These are phyloP conservation scores for Fusarium luffae DNA, from an alignment of 2,329 filamentous ascomycete species.

Conservation along the genomic window DNA sequence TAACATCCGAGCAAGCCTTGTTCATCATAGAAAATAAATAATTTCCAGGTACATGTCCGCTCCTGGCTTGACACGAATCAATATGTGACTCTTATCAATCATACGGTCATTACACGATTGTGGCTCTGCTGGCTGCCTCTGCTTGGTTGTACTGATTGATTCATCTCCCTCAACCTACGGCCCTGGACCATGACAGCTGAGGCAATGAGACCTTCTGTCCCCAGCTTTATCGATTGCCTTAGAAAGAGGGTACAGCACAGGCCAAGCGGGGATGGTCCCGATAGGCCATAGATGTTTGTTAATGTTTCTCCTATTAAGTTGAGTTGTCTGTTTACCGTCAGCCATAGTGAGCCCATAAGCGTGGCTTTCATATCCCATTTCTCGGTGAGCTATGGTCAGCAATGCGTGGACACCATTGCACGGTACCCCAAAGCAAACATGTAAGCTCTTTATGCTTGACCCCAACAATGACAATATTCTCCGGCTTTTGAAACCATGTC, in stretches of 20 bases:
- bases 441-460: conserved; percentile 31
- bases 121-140: conserved; percentile 25
- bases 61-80: conserved; percentile 19
- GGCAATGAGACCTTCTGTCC: conserved; percentile 8
- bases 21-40: conserved; percentile 18
- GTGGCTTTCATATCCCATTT: conserved; percentile 3
- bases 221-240: conserved; percentile 21
- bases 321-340: conserved; percentile 12
- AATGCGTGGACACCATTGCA: conserved; percentile 18
- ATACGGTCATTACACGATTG: conserved; percentile 11
- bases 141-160: conserved; percentile 11
- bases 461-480: conserved; percentile 19
- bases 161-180: conserved; percentile 19
- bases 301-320: conserved; percentile 21
- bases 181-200: conserved; percentile 24
- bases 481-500: conserved; percentile 35
- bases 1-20: conserved; percentile 41
- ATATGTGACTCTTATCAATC: conserved; percentile 19
- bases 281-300: conserved; percentile 35
- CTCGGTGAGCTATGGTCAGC: conserved; percentile 21
- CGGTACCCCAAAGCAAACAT: conserved; percentile 16
- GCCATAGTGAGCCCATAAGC: conserved; percentile 3
- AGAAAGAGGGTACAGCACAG: conserved; percentile 14
- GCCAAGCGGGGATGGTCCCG: conserved; percentile 40
- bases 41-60: conserved; percentile 27